Base-by-base conservation (phyloP, 2,329 filamentous ascomycete species). In the Thermochaetoides dissita region DNA sequence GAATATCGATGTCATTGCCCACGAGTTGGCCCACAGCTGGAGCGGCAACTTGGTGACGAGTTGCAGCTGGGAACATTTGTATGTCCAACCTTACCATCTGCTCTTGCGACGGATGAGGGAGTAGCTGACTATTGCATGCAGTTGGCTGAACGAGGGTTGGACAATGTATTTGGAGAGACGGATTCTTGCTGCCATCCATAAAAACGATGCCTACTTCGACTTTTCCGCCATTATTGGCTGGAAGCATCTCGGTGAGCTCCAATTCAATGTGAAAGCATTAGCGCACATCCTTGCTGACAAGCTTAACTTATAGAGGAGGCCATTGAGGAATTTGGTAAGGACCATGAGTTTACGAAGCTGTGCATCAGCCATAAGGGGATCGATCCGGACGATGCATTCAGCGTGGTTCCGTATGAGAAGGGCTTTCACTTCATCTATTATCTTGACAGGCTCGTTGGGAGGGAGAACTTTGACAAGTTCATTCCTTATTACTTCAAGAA, bases 191-290 rank as follows among this genome's bases (percentile, higher is more conserved):
- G 74, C 69, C 12, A 69, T 94, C 36, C 87, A 95, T 53, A 87
- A 87, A 34, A 83, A 87, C 37, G 82, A 89, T 49, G 65, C 83
- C 5, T 80, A 93, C 57, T 84, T 91, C 48, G 84, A 95, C 63
- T 96, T 98, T 61, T 93, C 84, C 7, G 81, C 89, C 49, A 94
- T 96, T 50, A 93, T 95, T 50, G 91, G 91, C 46, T 96, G 89
- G 89, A 91, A 94, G 58, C 75, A 81, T 2, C 74, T 94, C 11
- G 73, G 71, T 75, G 57, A 43, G 65, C 51, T 11, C 32, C 7
- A 24, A 24, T 24, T 24, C 17, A 24, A 24, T 24, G 17, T 5
- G 5, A 24, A 24, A 24, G 17, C 17, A 24, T 24, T 24, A 24
- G 17, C 17, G 17, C 17, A 24, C 17, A 24, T 24, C 31, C 3